A percentile compares a stretch with the other conserved stretches of the same genome.
Evolutionary conservation across 768 basidiomycete species (phyloP).

Genomic region (Tylopilus balloui): DNA sequence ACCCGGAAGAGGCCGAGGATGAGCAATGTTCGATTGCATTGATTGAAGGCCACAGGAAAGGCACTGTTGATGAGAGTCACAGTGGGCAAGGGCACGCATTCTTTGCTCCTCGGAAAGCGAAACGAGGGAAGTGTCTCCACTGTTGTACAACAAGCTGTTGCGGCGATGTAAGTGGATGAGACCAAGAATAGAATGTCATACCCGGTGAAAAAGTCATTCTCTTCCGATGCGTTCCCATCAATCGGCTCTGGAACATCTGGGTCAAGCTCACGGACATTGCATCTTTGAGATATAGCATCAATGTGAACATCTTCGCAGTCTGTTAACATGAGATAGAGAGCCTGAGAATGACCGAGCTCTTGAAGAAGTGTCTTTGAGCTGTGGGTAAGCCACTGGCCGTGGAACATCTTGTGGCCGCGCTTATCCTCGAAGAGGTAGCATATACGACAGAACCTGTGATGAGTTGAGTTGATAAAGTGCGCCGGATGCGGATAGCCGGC

Average conservation of each 20-base stretch:
- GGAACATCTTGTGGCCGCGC: conserved; percentile 47
- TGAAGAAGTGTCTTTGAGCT: conserved; percentile 60
- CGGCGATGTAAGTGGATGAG: background rate
- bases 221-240: conserved; percentile 37
- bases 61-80: conserved; percentile 39
- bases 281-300: conserved; percentile 55
- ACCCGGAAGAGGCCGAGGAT: conserved; percentile 26
- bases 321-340: conserved; percentile 49
- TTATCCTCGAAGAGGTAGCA: conserved; percentile 53
- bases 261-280: conserved; percentile 43
- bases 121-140: conserved; percentile 42
- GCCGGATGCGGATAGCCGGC: conserved; percentile 10
- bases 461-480: background rate
- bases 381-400: conserved; percentile 70
- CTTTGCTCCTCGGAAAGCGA: conserved; percentile 39
- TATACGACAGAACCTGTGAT: conserved; percentile 66
- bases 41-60: conserved; percentile 43
- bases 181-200: conserved; percentile 25
- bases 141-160: conserved; percentile 50
- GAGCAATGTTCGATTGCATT: conserved; percentile 21
- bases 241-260: conserved; percentile 42
- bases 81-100: conserved; percentile 25
- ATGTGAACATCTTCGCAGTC: conserved; percentile 54
- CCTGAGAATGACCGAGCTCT: conserved; percentile 59
- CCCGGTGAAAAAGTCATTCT: conserved; percentile 56